Conservation (phyloP, 1,284 basidiomycete genomes). For the Sporisorium scitamineum region DNA sequence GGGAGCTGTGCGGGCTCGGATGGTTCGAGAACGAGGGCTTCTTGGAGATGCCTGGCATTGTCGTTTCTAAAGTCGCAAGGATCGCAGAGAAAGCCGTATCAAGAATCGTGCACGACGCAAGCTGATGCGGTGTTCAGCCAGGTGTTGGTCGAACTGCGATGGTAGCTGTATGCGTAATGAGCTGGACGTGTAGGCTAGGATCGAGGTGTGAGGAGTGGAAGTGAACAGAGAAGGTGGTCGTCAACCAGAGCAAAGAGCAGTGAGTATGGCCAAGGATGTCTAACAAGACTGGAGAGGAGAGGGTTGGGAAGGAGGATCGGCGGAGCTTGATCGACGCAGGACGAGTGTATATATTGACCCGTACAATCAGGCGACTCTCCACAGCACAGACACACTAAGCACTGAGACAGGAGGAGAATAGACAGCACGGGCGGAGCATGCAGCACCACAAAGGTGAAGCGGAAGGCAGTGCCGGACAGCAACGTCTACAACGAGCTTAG, state of each 20-base stretch:
- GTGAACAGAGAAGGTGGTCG: neutral
- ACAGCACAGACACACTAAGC: neutral
- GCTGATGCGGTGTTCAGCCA: neutral
- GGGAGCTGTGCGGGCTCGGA: constrained; percentile 19
- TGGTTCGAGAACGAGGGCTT: constrained; percentile 24
- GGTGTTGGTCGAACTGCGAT: neutral
- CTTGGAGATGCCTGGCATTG: constrained; percentile 39
- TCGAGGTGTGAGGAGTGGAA: neutral
- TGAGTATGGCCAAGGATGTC: neutral
- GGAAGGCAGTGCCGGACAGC: neutral
- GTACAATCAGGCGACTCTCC: neutral
- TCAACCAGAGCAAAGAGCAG: neutral
- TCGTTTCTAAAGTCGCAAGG: no score
- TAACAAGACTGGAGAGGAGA: neutral
- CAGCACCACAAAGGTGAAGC: neutral
- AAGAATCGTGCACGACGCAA: neutral
- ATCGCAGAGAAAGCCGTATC: neutral
- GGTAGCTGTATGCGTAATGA: neutral
- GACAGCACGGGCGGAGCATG: neutral
- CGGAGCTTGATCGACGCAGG: constrained; percentile 10
- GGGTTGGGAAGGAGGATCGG: neutral
- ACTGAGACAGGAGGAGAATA: neutral
- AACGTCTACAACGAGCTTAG: constrained; percentile 20
- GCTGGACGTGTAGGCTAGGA: neutral
- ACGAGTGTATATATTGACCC: constrained; percentile 6